Evolutionary conservation across 805 yeast species (phyloP).

Genomic region (Saccharomycopsis schoenii): DNA sequence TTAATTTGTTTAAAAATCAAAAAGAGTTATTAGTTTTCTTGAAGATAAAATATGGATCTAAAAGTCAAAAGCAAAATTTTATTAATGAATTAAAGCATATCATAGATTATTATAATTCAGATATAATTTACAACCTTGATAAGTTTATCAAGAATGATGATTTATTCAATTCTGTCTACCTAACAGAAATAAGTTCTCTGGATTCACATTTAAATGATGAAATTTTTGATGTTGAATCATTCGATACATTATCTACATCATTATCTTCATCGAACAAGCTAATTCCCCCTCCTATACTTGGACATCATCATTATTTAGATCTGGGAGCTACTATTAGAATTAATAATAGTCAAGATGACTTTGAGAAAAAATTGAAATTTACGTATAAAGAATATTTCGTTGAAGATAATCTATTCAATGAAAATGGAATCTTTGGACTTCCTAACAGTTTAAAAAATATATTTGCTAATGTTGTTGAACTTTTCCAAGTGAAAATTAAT

Average conservation of each 20-base stretch:
- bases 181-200: background rate
- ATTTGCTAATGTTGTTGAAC: background rate
- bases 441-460: background rate
- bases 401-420: background rate
- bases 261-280: background rate
- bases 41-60: background rate
- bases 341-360: background rate
- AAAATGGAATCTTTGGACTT: background rate
- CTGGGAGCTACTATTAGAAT: constrained; percentile 20
- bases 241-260: background rate
- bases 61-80: constrained; percentile 22
- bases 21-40: background rate
- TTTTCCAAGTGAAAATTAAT: background rate
- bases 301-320: constrained; percentile 22
- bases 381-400: background rate
- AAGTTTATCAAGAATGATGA: constrained; percentile 74
- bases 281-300: background rate
- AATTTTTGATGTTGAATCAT: background rate
- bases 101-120: constrained; percentile 24
- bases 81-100: constrained; percentile 43
- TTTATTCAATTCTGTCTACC: constrained; percentile 51
- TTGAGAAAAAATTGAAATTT: background rate
- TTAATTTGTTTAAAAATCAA: background rate
- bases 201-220: background rate
- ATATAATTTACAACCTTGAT: background rate